phyloP scores from a whole-genome alignment of 2,329 filamentous ascomycete species.

The Fusarium anthophilum region DNA sequence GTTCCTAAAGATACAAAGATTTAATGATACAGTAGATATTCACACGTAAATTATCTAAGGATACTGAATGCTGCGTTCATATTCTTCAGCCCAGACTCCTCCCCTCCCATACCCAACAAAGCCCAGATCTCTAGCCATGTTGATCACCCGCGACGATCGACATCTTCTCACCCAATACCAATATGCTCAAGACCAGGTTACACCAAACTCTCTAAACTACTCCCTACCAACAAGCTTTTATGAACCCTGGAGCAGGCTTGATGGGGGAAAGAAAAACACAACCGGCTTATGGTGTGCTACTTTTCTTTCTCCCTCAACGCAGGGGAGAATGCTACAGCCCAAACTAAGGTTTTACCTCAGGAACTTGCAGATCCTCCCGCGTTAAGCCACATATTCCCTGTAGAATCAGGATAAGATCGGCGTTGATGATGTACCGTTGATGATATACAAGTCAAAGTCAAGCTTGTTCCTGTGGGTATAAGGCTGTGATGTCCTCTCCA shows the following conservation, averaged over 20 bases:
- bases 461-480: not conserved
- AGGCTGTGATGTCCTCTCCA: not conserved
- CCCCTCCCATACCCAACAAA: not conserved
- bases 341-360: not conserved
- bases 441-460: not conserved
- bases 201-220: not conserved
- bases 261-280: not conserved
- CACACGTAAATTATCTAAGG: fast-evolving
- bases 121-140: not conserved
- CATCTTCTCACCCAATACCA: not conserved
- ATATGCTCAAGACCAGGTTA: no score
- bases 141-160: not conserved
- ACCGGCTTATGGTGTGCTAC: fast-evolving
- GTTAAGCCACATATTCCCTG: not conserved
- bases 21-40: not conserved
- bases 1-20: fast-evolving
- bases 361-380: not conserved
- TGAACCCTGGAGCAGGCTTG: not conserved
- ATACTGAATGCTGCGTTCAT: not conserved
- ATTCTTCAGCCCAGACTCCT: not conserved
- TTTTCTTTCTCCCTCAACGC: not conserved
- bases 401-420: not conserved
- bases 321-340: not conserved
- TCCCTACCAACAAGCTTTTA: not conserved
- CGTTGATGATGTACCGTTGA: not conserved